Conservation (phyloP, 768 basidiomycete genomes). For the Cytidiella melzeri region DNA sequence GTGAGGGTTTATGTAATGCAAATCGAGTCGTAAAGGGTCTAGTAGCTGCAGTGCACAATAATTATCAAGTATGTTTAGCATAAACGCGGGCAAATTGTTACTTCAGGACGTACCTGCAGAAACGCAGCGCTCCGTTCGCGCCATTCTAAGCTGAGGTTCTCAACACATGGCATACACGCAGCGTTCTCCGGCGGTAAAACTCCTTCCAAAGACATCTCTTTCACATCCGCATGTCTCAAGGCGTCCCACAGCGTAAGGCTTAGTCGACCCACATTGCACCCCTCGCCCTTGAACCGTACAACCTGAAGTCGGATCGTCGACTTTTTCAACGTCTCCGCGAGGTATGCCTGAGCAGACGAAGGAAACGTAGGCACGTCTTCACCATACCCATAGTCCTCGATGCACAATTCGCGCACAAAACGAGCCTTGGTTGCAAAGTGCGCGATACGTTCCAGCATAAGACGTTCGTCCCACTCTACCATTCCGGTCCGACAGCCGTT, state of each 20-base stretch:
- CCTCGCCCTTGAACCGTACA: background rate
- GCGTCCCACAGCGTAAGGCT: background rate
- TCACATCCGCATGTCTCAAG: background rate
- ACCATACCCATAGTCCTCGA: background rate
- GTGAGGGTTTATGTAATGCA: background rate
- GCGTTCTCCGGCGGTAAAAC: background rate
- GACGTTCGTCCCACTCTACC: background rate
- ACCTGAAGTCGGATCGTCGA: background rate
- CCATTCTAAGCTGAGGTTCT: background rate
- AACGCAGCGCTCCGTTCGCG: background rate
- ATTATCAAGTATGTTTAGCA: background rate
- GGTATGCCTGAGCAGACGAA: background rate
- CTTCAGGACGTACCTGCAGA: background rate
- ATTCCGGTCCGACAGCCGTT: background rate
- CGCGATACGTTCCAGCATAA: background rate
- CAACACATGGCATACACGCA: background rate
- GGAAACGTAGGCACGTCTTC: background rate
- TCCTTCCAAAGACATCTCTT: background rate
- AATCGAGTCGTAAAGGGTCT: background rate
- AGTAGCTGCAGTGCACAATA: background rate
- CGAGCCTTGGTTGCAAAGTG: background rate
- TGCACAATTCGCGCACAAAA: background rate
- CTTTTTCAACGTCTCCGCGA: background rate
- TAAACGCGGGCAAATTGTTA: background rate
- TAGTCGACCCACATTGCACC: background rate